Evolutionary conservation across 495 filamentous ascomycete genomes (phyloP).

Genomic region (Xylaria telfairii): DNA sequence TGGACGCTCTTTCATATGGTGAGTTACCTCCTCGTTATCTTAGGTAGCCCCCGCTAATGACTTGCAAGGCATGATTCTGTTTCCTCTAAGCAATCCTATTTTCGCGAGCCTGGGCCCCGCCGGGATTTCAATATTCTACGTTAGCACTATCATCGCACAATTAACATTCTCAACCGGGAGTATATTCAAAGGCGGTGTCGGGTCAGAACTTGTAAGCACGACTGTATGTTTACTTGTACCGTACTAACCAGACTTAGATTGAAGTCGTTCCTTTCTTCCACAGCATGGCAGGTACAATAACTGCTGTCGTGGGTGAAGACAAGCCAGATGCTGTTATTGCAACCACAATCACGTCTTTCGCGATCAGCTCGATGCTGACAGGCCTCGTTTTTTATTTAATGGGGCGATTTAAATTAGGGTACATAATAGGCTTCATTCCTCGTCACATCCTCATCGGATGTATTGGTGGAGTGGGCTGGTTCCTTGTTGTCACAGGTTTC

Average conservation of each 20-base stretch:
- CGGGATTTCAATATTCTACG: slow-evolving; percentile 98
- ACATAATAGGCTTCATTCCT: slow-evolving; percentile 94
- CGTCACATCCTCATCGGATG: slow-evolving; percentile 95
- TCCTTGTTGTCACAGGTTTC: slow-evolving; percentile 86
- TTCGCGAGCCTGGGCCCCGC: slow-evolving; percentile 86
- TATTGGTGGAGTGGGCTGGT: slow-evolving; percentile 98
- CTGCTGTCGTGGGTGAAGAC: slow-evolving; percentile 75
- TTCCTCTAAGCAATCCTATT: slow-evolving; percentile 83
- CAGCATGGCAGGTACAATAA: slow-evolving; percentile 92
- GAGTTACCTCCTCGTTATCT: slow-evolving; percentile 25
- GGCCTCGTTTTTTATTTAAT: slow-evolving; percentile 90
- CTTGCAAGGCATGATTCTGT: slow-evolving; percentile 81
- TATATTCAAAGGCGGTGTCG: slow-evolving; percentile 88
- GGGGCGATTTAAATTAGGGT: slow-evolving; percentile 83
- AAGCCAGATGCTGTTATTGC: slow-evolving; percentile 85
- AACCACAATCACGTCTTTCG: slow-evolving; percentile 89
- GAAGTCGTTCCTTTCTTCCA: slow-evolving; percentile 98
- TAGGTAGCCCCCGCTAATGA: slow-evolving; percentile 21
- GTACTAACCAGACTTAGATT: slow-evolving; percentile 58
- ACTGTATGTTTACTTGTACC: neutral
- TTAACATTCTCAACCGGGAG: slow-evolving; percentile 90
- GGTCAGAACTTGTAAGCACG: slow-evolving; percentile 83
- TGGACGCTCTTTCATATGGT: slow-evolving; percentile 96
- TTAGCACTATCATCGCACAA: slow-evolving; percentile 94
- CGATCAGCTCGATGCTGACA: slow-evolving; percentile 88